Evolutionary conservation across 1,139 yeast species (phyloP).

Genomic region (Wickerhamomyces sp.): DNA sequence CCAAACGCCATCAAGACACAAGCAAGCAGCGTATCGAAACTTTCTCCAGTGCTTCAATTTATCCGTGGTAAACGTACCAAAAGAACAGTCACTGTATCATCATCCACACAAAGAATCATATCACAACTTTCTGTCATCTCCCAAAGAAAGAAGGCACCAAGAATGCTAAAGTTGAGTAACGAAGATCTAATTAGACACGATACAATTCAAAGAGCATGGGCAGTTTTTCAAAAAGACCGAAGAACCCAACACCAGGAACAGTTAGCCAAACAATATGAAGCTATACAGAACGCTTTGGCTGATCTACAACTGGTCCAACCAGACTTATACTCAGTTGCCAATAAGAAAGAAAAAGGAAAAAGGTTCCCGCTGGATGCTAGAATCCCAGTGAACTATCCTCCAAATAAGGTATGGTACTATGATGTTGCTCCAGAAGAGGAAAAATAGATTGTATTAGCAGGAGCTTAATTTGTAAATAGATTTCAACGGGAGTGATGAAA

Average conservation of each 20-base stretch:
- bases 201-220: constrained; percentile 84
- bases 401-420: constrained; percentile 76
- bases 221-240: constrained; percentile 48
- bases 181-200: constrained; percentile 87
- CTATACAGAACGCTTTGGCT: constrained; percentile 70
- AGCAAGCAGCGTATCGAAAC: neutral
- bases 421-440: constrained; percentile 26
- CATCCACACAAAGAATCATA: constrained; percentile 61
- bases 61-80: constrained; percentile 42
- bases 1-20: neutral
- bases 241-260: constrained; percentile 39
- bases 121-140: constrained; percentile 81
- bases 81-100: constrained; percentile 35
- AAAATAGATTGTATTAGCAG: neutral
- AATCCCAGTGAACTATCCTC: constrained; percentile 90
- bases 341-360: constrained; percentile 28
- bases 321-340: constrained; percentile 32
- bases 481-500: neutral
- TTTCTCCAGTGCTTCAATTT: constrained; percentile 18
- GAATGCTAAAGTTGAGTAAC: constrained; percentile 62
- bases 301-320: constrained; percentile 46
- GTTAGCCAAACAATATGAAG: constrained; percentile 58
- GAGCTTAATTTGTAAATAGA: neutral
- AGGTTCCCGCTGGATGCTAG: constrained; percentile 76
- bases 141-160: constrained; percentile 86